These are phyloP conservation scores for Wickerhamomyces canadensis DNA, from an alignment of 805 yeast genomes.

Conservation along the genomic window DNA sequence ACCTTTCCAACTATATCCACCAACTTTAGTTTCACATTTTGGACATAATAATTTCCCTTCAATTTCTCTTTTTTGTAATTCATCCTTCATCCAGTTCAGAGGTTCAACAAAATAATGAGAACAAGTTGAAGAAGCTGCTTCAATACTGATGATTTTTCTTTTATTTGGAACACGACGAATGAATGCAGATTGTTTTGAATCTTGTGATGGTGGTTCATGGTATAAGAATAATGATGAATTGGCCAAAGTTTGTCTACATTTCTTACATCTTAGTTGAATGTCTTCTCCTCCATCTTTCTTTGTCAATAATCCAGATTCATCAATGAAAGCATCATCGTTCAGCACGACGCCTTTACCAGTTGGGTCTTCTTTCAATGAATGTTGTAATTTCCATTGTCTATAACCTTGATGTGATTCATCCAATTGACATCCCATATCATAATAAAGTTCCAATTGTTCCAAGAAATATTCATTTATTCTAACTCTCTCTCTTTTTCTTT, in stretches of 20 bases:
- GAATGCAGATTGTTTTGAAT: conserved; percentile 61
- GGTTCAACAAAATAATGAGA: conserved; percentile 90
- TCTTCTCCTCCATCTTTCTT: conserved; percentile 24
- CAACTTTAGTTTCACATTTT: conserved; percentile 78
- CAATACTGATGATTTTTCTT: conserved; percentile 51
- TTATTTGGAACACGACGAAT: conserved; percentile 58
- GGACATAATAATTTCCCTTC: conserved; percentile 90
- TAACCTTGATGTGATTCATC: conserved; percentile 29
- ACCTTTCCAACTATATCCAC: conserved; percentile 94
- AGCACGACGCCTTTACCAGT: conserved; percentile 29
- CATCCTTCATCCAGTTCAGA: conserved; percentile 84
- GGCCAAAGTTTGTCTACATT: conserved; percentile 73
- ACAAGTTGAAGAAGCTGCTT: conserved; percentile 56
- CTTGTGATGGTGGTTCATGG: conserved; percentile 63
- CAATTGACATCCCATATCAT: conserved; percentile 35
- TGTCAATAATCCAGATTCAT: conserved; percentile 22
- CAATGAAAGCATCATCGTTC: conserved; percentile 27
- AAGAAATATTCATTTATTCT: conserved; percentile 72
- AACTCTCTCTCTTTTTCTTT: conserved; percentile 51
- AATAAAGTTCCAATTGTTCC: conserved; percentile 64
- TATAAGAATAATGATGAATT: conserved; percentile 51
- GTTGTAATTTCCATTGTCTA: conserved; percentile 37
- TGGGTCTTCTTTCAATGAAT: conserved; percentile 35
- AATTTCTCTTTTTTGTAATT: conserved; percentile 63
- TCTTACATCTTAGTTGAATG: conserved; percentile 63